Percentiles rank a stretch among this genome's conserved stretches.
These are phyloP conservation scores for Mycogone perniciosa DNA, from an alignment of 2,329 filamentous ascomycete species.

Conservation along the genomic window DNA sequence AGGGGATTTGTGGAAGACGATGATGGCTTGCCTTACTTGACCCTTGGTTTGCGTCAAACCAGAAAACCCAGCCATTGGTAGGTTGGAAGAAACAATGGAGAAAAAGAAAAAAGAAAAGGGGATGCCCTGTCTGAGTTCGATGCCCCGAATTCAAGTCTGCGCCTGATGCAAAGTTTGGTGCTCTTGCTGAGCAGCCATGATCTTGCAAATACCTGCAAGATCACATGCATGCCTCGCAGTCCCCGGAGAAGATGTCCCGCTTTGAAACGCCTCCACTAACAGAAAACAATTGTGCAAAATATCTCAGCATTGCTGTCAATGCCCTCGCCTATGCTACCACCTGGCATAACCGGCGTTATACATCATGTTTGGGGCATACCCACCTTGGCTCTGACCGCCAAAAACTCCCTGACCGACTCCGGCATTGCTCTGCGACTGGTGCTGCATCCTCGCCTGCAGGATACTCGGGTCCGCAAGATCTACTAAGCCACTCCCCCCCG, in stretches of 20 bases:
- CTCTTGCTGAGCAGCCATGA: constrained; percentile 22
- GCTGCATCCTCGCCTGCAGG: constrained; percentile 94
- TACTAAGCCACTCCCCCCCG: constrained; percentile 97
- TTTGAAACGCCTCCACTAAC: constrained; percentile 17
- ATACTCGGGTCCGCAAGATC: constrained; percentile 99
- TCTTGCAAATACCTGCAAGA: constrained; percentile 26
- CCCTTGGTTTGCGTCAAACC: constrained; percentile 12
- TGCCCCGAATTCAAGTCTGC: constrained; percentile 14
- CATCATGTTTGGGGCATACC: constrained; percentile 85
- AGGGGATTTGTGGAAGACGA: constrained; percentile 57
- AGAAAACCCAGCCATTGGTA: constrained; percentile 2
- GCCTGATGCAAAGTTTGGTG: constrained; percentile 25
- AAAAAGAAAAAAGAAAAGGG: constrained; percentile 13
- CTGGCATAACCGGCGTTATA: constrained; percentile 66
- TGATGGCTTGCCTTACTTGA: constrained; percentile 60
- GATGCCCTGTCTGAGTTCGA: constrained; percentile 15
- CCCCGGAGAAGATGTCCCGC: constrained; percentile 20
- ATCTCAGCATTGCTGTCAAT: constrained; percentile 5
- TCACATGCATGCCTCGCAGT: constrained; percentile 26
- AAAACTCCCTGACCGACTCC: constrained; percentile 86
- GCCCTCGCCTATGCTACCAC: constrained; percentile 45
- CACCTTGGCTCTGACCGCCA: constrained; percentile 85
- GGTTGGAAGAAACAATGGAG: constrained; percentile 1
- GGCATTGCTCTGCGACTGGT: constrained; percentile 73
- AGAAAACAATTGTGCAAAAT: constrained; percentile 11